Base-by-base conservation (phyloP, 2,329 filamentous ascomycete species). In the Aureobasidium mangrovei region DNA sequence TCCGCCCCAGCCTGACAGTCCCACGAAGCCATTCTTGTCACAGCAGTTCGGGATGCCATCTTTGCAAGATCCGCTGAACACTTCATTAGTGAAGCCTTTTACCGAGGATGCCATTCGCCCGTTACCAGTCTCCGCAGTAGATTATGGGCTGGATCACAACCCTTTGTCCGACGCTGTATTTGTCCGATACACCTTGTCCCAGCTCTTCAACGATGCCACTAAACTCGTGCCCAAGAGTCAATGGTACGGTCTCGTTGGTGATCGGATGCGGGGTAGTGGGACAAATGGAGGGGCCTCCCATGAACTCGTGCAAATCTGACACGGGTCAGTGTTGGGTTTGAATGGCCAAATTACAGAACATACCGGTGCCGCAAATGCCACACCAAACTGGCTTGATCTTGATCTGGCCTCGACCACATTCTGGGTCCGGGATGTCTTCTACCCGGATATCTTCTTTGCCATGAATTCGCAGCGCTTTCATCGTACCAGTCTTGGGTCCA, bases 161-260 rank as follows among this genome's bases (percentile, higher is more conserved):
- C 29, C 73, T 64, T 53, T 77, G 71, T 18, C 77, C 77, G 3
- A 70, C 61, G 52, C 73, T 72, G 62, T 74, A 73, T 9, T 60
- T 58, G n/a, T 72, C 68, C 4, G 64, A 67, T 7, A 80, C 74
- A 8, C 70, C 74, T n/a, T 74, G 68, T 33, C 74, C 74, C 9
- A 78, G 69, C 60, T 78, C 76, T 62, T 78, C 75, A 33, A 79
- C 69, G 1, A 72, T 67, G 9, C 75, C 77, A 52, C 70, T 73
- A 62, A 79, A 79, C 58, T 79, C 77, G 60, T 79, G 76, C 10
- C 77, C 77, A 53, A 79, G 72, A 2, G 75, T 77, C 54, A 79
- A 57, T n/a, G 74, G 77, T 2, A 75, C 68, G 4, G 67, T 73
- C 63, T 77, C 77, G 44, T 71, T 70, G 3, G 77, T 81, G 57